Evolutionary conservation across 345 rosid genomes (phyloP), one percentile per base, ranked within the genome.

Genomic region (Citrus medica): DNA sequence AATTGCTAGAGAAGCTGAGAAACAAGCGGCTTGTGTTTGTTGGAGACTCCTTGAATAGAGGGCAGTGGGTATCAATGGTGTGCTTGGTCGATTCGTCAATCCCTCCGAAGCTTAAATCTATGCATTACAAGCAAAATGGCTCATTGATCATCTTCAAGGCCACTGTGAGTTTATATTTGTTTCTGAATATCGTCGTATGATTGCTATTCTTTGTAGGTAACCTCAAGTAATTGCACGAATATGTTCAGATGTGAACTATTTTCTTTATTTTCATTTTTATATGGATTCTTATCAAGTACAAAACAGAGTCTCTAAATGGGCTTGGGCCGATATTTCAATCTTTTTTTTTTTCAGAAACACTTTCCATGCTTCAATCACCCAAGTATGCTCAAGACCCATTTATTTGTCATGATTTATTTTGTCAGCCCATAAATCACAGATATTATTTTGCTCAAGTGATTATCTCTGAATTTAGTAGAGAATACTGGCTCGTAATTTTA

Each of bases 61-160:
- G 90, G 79, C 98, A 96, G 30, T 94, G 99, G 99, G 90, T 93
- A 46, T 96, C 99, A 24, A 92, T 96, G 97, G 82, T 90, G 63
- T 96, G 98, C 83, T 83, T 96, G 83, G 88, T 89, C 74, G 93
- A 92, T 56, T 89, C 97, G 0, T 84, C 82, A 60, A 78, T 96
- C 69, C 86, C 88, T 81, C 83, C 88, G 2, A 78, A 78, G 32
- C 82, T 76, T 81, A 90, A 84, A 79, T 88, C 90, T 83, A 86
- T 88, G 90, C 85, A 88, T 76, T 63, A 76, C 42, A 92, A 92
- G 79, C 75, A 76, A 48, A 92, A 93, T 68, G 93, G 89, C 35
- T 91, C 99, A 5, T 83, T 92, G 68, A 81, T 79, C 73, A 79
- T 82, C 75, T 89, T 89, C 83, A 86, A 83, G 79, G 86, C 90